Conservation (phyloP, 176 grass and related monocot genomes). For the Elaeis guineensis region DNA sequence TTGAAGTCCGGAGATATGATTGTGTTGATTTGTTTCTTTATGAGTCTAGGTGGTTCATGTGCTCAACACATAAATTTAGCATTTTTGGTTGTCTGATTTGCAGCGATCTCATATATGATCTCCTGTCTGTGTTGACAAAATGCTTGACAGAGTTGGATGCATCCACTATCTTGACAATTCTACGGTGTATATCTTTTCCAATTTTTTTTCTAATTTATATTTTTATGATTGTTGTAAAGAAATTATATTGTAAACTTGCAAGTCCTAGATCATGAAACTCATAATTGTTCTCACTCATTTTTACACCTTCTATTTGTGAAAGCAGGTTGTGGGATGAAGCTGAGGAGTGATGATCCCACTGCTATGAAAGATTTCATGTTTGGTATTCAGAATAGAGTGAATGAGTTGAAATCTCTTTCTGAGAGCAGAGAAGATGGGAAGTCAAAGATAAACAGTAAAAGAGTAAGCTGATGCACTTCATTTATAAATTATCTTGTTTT, state of each 20-base stretch:
- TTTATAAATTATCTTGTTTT: conserved; percentile 14
- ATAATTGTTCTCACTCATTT: no score
- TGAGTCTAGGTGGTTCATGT: no score
- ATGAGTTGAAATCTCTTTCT: conserved; percentile 49
- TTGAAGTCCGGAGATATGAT: no score
- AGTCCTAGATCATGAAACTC: no score
- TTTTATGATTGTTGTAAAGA: no score
- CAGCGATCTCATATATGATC: conserved; percentile 77
- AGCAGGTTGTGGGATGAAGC: conserved; percentile 83
- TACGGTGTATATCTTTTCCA: conserved; percentile 50
- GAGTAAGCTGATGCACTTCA: conserved; percentile 39
- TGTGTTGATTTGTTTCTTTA: no score
- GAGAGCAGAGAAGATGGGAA: conserved; percentile 36
- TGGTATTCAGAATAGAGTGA: conserved; percentile 54
- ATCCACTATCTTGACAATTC: conserved; percentile 56
- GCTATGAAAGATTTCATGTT: conserved; percentile 96
- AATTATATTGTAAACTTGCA: no score
- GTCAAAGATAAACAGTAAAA: conserved; percentile 49
- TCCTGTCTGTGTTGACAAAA: conserved; percentile 57
- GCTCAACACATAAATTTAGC: no score
- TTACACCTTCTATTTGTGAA: no score
- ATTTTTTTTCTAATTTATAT: conserved; percentile 12
- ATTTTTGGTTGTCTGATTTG: conserved; percentile 14
- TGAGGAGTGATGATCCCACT: conserved; percentile 65
- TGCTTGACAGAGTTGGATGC: conserved; percentile 83